Conservation (phyloP, 768 basidiomycete genomes). For the Boletus pseudo-olivaceus region DNA sequence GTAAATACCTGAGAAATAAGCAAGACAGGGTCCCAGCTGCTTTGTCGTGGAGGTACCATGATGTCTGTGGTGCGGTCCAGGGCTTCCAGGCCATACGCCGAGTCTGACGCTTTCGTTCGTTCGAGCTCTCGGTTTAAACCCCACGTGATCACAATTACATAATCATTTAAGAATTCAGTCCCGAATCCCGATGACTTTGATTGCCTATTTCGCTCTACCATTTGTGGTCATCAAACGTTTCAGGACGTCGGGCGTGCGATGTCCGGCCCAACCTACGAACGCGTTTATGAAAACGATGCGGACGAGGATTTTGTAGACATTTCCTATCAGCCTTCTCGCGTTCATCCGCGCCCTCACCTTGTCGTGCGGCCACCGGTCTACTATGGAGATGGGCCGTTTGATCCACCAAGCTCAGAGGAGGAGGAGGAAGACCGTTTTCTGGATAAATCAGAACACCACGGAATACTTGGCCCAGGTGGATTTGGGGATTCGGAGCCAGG, state of each 20-base stretch:
- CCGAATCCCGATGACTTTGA: constrained; percentile 3
- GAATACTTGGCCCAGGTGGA: not conserved
- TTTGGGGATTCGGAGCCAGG: constrained; percentile 27
- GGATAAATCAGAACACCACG: constrained; percentile 40
- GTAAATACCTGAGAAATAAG: constrained; percentile 80
- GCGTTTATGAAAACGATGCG: constrained; percentile 23
- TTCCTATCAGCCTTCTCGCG: constrained; percentile 1
- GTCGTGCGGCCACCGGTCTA: constrained; percentile 41
- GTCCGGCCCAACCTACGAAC: constrained; percentile 30
- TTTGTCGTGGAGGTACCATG: constrained; percentile 39
- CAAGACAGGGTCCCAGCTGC: constrained; percentile 86
- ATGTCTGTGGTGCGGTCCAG: not conserved
- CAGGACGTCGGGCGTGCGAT: constrained; percentile 16
- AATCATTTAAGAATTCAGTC: not conserved
- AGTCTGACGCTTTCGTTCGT: not conserved
- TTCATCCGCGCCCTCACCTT: constrained; percentile 5
- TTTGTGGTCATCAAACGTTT: not conserved
- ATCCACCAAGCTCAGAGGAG: constrained; percentile 78
- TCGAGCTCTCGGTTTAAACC: too few relatives aligned
- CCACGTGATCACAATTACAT: constrained; percentile 17
- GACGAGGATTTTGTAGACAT: constrained; percentile 20
- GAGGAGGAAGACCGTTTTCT: constrained; percentile 49
- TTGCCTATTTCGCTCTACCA: constrained; percentile 6
- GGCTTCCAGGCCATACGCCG: not conserved
- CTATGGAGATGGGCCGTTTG: constrained; percentile 76